Evolutionary conservation across 805 yeast species (phyloP).

Genomic region (Candida pini): DNA sequence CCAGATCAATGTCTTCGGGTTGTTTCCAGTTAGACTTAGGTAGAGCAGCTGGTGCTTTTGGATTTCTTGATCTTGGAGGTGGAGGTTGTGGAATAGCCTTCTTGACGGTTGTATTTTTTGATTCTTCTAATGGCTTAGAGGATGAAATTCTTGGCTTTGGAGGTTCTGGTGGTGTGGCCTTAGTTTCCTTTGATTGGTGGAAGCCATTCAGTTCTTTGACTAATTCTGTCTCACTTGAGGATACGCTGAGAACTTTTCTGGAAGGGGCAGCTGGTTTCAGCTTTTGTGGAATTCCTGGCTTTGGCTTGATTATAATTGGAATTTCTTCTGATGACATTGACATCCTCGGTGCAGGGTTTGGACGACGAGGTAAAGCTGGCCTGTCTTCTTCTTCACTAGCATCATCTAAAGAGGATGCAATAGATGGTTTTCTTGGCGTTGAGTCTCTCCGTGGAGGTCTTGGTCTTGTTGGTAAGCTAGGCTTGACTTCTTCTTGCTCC

Average conservation of each 20-base stretch:
- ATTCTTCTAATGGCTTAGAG: background rate
- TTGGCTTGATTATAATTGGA: constrained; percentile 6
- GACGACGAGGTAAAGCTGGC: constrained; percentile 22
- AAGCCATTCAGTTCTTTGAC: background rate
- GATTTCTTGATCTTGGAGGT: constrained; percentile 8
- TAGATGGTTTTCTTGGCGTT: background rate
- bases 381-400: constrained; percentile 19
- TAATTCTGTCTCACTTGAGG: too few relatives aligned
- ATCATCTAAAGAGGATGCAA: constrained; percentile 1
- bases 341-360: constrained; percentile 1
- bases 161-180: constrained; percentile 26
- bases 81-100: constrained; percentile 21
- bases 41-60: constrained; percentile 3
- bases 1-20: constrained; percentile 38
- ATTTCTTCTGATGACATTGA: constrained; percentile 1
- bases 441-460: background rate
- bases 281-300: constrained; percentile 7
- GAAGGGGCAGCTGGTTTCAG: constrained; percentile 2
- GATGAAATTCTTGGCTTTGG: constrained; percentile 23
- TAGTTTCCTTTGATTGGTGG: too few relatives aligned
- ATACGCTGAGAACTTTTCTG: background rate
- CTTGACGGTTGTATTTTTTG: too few relatives aligned
- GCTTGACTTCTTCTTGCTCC: constrained; percentile 19
- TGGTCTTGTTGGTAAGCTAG: constrained; percentile 21
- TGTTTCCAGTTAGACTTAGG: constrained; percentile 22